Base-by-base conservation (phyloP, 257 asterid species). In the Sherardia arvensis region DNA sequence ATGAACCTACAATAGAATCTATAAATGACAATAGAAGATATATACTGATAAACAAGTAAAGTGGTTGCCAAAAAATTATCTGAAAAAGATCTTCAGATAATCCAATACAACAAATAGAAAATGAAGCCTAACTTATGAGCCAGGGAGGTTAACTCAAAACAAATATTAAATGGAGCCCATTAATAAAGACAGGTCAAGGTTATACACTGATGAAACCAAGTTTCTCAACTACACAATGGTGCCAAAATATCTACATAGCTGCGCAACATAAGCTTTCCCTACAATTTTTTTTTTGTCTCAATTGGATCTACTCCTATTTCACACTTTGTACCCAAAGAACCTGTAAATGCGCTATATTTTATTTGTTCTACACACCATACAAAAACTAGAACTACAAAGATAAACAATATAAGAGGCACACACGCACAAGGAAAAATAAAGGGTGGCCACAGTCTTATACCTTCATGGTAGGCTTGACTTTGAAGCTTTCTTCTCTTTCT, bases 401-500 rank as follows among this genome's bases (percentile, higher is more conserved):
- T 26, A 15, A 29, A 47, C 4, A 28, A 29, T 9, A 4, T 0
- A 63, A 45, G 9, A 26, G 23, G 10, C 5, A 15, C 51, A 48
- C 49, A 43, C 21, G 15, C 3, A 18, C 34, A 58, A 20, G 4
- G 27, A 21, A 14, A 61, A 26, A 34, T 34, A 12, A 8, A 23
- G 53, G 20, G 28, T 26, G 11, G 29, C 20, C 18, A 21, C 30
- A 5, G 11, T 47, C 8, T 9, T 34, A 56, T 65, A 89, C 99
- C 96, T 85, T 84, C 97, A 93, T 90, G 36, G 63, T 73, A 7
- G 95, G 85, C 77, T 81, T 90, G 47, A 93, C 71, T 66, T 82
- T 84, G 79, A 87, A 93, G 80, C 96, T 87, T 71, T 75, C 81
- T 9, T 89, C 87, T 78, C 99, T 87, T 72, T 85, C 88, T 68